A percentile compares a stretch with the other conserved stretches of the same genome.
phyloP scores from a whole-genome alignment of 108 stramenopile species.

The Skeletonema tropicum region DNA sequence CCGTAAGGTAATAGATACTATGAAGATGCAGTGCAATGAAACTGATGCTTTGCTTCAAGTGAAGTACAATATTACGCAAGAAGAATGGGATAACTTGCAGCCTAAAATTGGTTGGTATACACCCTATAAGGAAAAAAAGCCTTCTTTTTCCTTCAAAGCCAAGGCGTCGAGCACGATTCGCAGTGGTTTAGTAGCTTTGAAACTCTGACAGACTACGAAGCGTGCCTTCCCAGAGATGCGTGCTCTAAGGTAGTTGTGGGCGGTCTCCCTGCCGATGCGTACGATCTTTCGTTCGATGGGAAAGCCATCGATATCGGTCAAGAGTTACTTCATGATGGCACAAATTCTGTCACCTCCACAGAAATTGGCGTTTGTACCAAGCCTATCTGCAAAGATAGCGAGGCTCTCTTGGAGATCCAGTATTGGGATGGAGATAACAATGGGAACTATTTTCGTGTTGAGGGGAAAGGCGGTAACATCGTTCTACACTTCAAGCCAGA shows the following conservation, averaged over 20 bases:
- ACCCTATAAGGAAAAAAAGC: no score
- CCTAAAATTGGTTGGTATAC: no score
- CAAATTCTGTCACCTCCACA: neutral
- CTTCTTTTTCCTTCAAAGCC: no score
- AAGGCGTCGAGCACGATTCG: no score
- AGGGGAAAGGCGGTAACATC: neutral
- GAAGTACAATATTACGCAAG: no score
- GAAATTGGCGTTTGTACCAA: neutral
- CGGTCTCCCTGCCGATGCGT: neutral
- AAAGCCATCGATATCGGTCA: neutral
- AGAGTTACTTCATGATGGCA: neutral
- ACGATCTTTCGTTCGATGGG: neutral
- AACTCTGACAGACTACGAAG: neutral
- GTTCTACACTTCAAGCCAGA: no score
- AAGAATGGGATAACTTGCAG: no score
- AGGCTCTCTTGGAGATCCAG: slow-evolving; percentile 1
- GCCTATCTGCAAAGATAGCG: slow-evolving; percentile 2
- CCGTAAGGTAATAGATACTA: no score
- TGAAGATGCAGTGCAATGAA: no score
- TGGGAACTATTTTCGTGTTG: neutral
- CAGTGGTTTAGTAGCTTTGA: no score
- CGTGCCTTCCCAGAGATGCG: neutral
- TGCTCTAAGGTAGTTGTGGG: neutral
- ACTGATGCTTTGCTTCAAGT: slow-evolving; percentile 3
- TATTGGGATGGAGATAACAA: neutral